Evolutionary conservation across 2,329 filamentous ascomycete genomes (phyloP).

Genomic region (Trichoderma harzianum): DNA sequence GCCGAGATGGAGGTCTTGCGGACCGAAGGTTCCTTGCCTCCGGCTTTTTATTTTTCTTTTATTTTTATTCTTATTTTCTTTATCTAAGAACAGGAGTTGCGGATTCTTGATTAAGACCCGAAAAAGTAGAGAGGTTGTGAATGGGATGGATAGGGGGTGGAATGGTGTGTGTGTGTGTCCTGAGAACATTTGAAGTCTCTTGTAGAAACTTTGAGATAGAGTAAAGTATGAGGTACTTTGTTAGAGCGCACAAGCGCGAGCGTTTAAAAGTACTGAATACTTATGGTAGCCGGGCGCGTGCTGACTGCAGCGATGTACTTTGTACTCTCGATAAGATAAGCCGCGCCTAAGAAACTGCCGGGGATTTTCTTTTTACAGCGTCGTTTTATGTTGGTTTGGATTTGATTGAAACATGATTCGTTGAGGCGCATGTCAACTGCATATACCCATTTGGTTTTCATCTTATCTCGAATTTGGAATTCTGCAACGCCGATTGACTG

Average conservation of each 20-base stretch:
- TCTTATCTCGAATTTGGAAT: neutral
- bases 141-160: neutral
- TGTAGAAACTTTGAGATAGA: neutral
- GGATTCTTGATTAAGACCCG: neutral
- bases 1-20: neutral
- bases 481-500: neutral
- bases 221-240: neutral
- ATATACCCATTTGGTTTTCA: neutral
- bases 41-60: neutral
- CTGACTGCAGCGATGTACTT: neutral
- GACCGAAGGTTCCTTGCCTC: neutral
- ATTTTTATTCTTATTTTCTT: neutral
- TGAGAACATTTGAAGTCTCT: neutral
- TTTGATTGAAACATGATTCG: neutral
- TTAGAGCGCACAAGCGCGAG: neutral
- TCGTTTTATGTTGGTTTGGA: neutral
- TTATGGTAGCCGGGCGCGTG: neutral
- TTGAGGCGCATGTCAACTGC: neutral
- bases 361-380: neutral
- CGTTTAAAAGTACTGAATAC: neutral
- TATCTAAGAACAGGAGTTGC: neutral
- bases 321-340: conserved; percentile 5
- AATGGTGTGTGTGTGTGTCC: neutral
- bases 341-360: neutral
- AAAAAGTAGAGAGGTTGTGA: neutral